Base-by-base conservation (phyloP, 1,139 yeast genomes). In the Candida buenavistaensis region DNA sequence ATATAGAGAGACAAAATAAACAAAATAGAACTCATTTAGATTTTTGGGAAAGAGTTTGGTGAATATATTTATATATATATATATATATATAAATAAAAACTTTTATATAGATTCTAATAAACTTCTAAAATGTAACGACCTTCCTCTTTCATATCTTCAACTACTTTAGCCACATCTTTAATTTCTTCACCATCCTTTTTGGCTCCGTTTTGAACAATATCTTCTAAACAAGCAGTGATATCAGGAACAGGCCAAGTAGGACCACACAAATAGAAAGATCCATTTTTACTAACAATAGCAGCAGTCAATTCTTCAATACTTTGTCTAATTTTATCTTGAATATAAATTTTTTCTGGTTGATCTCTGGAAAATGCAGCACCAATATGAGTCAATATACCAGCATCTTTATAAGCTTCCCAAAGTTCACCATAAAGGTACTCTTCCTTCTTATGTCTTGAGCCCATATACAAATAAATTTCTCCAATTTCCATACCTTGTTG, bases 231-330 rank as follows among this genome's bases (percentile, higher is more conserved):
- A 32, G 84, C 87, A 40, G 96, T 87, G 51, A 92, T 86, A 60
- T 90, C 97, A 12, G 97, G 97, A 51, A 92, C 97, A 19, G 98
- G 98, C 98, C 98, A 92, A 2, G 97, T 92, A 29, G 97, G 97
- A 45, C 98, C 98, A 80, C 98, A 92, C 57, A 92, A 75, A 67
- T 92, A 92, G 77, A 92, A 90, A 15, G 89, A 82, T 39, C 97
- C 98, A 37, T 82, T 69, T 64, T 89, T 76, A 41, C 68, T 66
- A 31, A 83, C 83, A 59, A 90, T 78, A 23, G 96, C 94, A 37
- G 79, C 85, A 37, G 86, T 84, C 61, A 92, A 74, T 24, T 77
- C 82, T 38, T 71, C 75, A 52, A 88, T 68, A 41, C 80, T 76
- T 55, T 88, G 89, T 54, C 90, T 78, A 57, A 92, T 90, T 60